Evolutionary conservation across 495 filamentous ascomycete genomes (phyloP).

Genomic region (Penicillium tannophilum): DNA sequence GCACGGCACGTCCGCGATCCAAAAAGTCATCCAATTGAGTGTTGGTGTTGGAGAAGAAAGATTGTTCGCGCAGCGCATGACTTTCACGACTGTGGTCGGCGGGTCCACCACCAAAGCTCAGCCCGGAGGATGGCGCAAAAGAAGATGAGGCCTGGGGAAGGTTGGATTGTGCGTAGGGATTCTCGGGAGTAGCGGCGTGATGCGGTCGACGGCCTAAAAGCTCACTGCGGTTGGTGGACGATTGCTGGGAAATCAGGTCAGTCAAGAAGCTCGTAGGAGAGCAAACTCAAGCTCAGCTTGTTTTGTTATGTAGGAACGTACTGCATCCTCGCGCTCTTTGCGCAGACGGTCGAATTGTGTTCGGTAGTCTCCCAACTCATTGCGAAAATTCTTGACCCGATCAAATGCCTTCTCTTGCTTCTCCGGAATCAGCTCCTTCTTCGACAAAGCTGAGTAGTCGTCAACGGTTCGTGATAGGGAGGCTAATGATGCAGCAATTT

Average conservation of each 20-base stretch:
- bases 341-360: conserved; percentile 76
- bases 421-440: conserved; percentile 79
- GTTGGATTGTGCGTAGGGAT: conserved; percentile 78
- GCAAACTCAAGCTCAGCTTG: neutral
- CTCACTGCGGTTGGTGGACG: conserved; percentile 74
- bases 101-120: conserved; percentile 55
- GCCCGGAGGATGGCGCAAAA: conserved; percentile 45
- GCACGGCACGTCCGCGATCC: conserved; percentile 83
- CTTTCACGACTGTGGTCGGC: conserved; percentile 69
- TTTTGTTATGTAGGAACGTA: conserved; percentile 31
- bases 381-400: conserved; percentile 81
- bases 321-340: conserved; percentile 70
- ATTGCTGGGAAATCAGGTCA: conserved; percentile 46
- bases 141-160: conserved; percentile 44
- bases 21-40: conserved; percentile 90
- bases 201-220: conserved; percentile 90
- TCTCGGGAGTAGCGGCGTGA: conserved; percentile 85
- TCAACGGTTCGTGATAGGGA: conserved; percentile 90
- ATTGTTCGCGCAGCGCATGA: conserved; percentile 88
- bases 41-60: conserved; percentile 78
- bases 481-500: conserved; percentile 83
- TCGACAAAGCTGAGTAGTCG: conserved; percentile 84
- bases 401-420: conserved; percentile 92
- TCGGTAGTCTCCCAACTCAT: conserved; percentile 77
- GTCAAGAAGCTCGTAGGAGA: neutral